A percentile compares a stretch with the other conserved stretches of the same genome.
phyloP scores from a whole-genome alignment of 2,329 filamentous ascomycete genomes.

The Monosporascus sp. region DNA sequence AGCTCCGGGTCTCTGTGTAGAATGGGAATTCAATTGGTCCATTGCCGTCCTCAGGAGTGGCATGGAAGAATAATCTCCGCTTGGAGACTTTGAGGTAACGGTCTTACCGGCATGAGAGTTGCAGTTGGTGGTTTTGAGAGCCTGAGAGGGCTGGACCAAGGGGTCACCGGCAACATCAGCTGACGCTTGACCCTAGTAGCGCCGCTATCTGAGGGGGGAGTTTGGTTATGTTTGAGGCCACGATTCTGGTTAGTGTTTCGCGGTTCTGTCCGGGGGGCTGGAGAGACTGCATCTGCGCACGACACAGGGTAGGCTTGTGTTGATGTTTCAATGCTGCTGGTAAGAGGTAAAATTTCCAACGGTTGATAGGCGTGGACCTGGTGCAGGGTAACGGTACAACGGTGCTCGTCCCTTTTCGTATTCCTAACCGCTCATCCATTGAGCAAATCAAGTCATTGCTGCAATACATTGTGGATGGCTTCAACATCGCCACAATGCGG shows the following conservation, averaged over 20 bases:
- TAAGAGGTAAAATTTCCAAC: neutral
- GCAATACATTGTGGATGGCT: too few species aligned
- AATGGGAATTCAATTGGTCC: conserved; percentile 11
- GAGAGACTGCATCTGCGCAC: neutral
- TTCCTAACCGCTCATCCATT: too few species aligned
- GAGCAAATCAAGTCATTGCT: too few species aligned
- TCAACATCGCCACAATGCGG: too few species aligned
- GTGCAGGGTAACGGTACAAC: neutral
- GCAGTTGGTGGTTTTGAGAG: conserved; percentile 16
- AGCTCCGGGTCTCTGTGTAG: conserved; percentile 1
- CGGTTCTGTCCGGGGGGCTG: neutral
- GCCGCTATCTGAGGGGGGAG: neutral
- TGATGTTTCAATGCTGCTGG: neutral
- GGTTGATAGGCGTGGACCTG: conserved; percentile 4
- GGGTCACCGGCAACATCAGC: conserved; percentile 3
- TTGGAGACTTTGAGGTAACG: neutral
- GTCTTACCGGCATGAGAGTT: neutral
- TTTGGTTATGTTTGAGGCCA: neutral
- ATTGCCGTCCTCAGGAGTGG: conserved; percentile 8
- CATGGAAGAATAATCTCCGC: neutral
- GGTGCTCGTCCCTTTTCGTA: neutral
- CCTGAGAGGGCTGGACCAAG: conserved; percentile 10
- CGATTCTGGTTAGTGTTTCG: neutral
- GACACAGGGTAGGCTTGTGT: neutral
- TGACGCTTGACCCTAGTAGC: conserved; percentile 5